A percentile compares a stretch with the other conserved stretches of the same genome.
Conservation (phyloP, 2,329 filamentous ascomycete genomes). For the Epichloe baconii region DNA sequence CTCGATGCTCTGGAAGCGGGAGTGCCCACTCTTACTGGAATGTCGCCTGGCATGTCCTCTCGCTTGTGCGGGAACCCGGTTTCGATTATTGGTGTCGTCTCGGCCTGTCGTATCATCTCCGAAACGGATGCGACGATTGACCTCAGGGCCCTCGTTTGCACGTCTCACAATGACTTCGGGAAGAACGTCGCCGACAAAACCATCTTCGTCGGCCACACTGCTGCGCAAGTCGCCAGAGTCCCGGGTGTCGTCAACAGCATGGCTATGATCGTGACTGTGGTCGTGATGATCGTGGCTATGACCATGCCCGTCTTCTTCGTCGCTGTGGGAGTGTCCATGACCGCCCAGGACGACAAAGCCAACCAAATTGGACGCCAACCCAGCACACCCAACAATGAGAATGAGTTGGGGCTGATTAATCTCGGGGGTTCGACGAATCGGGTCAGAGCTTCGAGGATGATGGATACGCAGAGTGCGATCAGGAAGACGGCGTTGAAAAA, state of each 20-base stretch:
- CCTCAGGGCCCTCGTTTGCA: conserved; percentile 23
- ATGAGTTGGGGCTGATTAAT: conserved; percentile 79
- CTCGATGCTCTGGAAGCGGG: conserved; percentile 50
- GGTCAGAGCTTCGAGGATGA: conserved; percentile 88
- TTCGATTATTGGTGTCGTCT: conserved; percentile 17
- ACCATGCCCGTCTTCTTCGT: conserved; percentile 39
- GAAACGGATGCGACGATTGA: conserved; percentile 27
- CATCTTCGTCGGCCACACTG: conserved; percentile 40
- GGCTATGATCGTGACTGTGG: conserved; percentile 22
- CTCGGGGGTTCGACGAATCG: conserved; percentile 79
- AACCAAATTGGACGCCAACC: conserved; percentile 75
- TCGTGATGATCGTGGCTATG: conserved; percentile 33
- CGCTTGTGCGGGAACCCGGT: conserved; percentile 19
- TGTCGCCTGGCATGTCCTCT: conserved; percentile 32
- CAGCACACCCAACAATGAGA: conserved; percentile 75
- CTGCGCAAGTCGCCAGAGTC: conserved; percentile 25
- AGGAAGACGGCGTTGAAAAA: conserved; percentile 97
- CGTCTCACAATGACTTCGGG: conserved; percentile 48
- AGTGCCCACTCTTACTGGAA: conserved; percentile 36
- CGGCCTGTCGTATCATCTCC: conserved; percentile 15
- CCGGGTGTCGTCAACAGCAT: conserved; percentile 39
- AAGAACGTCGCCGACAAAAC: conserved; percentile 46
- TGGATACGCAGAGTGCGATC: conserved; percentile 89
- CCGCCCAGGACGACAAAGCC: conserved; percentile 88
- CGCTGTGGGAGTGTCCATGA: conserved; percentile 72